Evolutionary conservation across 2,329 filamentous ascomycete species (phyloP).

Genomic region (Claviceps pazoutovae): DNA sequence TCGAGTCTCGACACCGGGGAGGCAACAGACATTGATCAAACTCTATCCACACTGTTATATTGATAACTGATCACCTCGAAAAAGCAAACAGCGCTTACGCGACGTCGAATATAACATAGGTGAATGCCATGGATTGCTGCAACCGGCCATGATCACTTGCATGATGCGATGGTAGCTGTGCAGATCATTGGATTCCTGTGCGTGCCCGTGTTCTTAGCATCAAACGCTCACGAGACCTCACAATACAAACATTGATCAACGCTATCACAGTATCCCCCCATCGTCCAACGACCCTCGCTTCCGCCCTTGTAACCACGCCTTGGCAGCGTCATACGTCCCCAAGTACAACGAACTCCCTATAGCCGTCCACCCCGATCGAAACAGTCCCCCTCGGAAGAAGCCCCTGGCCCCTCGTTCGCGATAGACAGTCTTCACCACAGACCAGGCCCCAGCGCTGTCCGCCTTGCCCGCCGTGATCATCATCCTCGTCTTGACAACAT

Average conservation of each 20-base stretch:
- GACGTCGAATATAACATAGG: no score
- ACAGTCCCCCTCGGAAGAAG: slow-evolving; percentile 59
- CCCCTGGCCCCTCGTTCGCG: slow-evolving; percentile 55
- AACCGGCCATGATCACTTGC: no score
- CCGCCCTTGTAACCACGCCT: slow-evolving; percentile 42
- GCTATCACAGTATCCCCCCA: slow-evolving; percentile 13
- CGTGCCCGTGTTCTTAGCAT: no score
- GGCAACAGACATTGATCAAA: no score
- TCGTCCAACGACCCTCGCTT: slow-evolving; percentile 26
- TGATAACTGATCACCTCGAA: no score
- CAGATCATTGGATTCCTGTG: no score
- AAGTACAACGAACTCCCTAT: slow-evolving; percentile 74
- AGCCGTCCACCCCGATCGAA: slow-evolving; percentile 70
- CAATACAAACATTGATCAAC: not conserved
- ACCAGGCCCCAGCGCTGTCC: slow-evolving; percentile 27
- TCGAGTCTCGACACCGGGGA: no score
- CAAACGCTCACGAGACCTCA: not conserved
- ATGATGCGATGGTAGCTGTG: no score
- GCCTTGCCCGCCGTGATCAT: slow-evolving; percentile 52
- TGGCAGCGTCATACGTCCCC: slow-evolving; percentile 71
- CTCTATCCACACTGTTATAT: no score
- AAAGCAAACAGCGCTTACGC: no score
- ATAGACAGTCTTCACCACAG: slow-evolving; percentile 52
- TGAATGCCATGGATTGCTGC: no score
- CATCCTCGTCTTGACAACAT: slow-evolving; percentile 80